Evolutionary conservation across 164 flowering plant genomes (phyloP).

Genomic region (Echeveria elegans): DNA sequence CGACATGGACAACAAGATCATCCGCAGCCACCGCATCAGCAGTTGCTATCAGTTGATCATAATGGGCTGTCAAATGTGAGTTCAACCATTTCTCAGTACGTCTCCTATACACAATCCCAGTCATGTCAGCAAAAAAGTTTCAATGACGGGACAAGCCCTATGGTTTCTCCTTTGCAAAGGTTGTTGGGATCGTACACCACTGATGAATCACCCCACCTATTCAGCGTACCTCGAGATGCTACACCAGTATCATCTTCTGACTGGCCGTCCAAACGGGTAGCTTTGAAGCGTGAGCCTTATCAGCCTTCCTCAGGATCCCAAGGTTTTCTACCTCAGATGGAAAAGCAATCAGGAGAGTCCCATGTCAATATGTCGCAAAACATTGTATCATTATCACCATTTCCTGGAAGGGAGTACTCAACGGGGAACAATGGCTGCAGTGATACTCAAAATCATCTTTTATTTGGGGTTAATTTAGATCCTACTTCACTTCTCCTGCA

Average conservation of each 20-base stretch:
- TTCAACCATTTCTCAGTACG: constrained; percentile 42
- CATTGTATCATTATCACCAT: constrained; percentile 62
- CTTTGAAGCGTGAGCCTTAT: constrained; percentile 34
- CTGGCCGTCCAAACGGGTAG: constrained; percentile 58
- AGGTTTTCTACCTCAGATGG: constrained; percentile 38
- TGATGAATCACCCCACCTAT: constrained; percentile 53
- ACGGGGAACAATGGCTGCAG: constrained; percentile 40
- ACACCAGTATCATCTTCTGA: constrained; percentile 27
- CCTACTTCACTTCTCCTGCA: constrained; percentile 65
- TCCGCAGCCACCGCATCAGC: constrained; percentile 19
- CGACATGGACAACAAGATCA: constrained; percentile 14
- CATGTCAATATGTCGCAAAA: constrained; percentile 34
- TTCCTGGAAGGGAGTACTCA: constrained; percentile 77
- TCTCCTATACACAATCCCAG: constrained; percentile 43
- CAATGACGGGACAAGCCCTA: constrained; percentile 39
- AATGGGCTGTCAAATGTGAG: constrained; percentile 35
- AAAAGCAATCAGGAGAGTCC: constrained; percentile 26
- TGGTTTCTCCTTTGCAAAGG: constrained; percentile 58
- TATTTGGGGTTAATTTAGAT: constrained; percentile 82
- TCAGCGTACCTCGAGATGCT: constrained; percentile 39
- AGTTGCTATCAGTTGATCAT: constrained; percentile 31
- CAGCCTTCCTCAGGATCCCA: constrained; percentile 37
- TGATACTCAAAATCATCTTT: constrained; percentile 61
- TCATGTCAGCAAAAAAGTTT: constrained; percentile 55
- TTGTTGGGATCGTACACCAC: constrained; percentile 56